These are phyloP conservation scores for Aureobasidium musti DNA, from an alignment of 2,329 filamentous ascomycete species.

Conservation along the genomic window DNA sequence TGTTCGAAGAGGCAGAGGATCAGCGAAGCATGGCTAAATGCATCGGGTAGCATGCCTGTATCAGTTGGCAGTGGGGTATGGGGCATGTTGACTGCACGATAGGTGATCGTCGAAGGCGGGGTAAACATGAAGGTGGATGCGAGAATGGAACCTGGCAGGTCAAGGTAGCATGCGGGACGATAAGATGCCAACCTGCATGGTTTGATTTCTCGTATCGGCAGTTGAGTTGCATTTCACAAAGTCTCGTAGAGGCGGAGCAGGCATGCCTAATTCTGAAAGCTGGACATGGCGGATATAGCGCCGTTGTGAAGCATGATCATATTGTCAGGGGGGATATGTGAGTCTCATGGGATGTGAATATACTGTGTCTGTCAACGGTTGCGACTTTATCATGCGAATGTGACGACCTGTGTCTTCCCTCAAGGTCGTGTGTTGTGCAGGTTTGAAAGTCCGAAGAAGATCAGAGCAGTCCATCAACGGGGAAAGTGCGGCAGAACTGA, in stretches of 20 bases:
- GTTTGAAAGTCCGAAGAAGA: not conserved
- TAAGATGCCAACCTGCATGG: not conserved
- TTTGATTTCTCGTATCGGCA: not conserved
- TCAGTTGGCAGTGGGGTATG: not conserved
- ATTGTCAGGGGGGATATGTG: not conserved
- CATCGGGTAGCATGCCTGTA: constrained; percentile 10
- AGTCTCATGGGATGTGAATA: not conserved
- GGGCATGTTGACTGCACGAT: not conserved
- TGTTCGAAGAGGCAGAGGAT: not conserved
- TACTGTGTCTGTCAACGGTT: not conserved
- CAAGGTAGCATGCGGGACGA: not conserved
- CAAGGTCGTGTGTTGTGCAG: not conserved
- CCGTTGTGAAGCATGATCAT: not conserved
- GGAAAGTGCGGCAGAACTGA: not conserved
- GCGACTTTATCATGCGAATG: not conserved
- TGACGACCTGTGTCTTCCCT: not conserved
- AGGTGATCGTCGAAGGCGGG: constrained; percentile 6
- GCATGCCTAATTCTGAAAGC: not conserved
- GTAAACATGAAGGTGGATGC: not conserved
- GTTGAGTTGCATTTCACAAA: not conserved
- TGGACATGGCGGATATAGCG: not conserved
- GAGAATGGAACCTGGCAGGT: not conserved
- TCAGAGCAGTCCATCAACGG: not conserved
- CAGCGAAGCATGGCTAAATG: constrained; percentile 20
- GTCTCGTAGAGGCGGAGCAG: not conserved